These are phyloP conservation scores for Trichosporon faecale DNA, from an alignment of 1,284 basidiomycete species.

Conservation along the genomic window DNA sequence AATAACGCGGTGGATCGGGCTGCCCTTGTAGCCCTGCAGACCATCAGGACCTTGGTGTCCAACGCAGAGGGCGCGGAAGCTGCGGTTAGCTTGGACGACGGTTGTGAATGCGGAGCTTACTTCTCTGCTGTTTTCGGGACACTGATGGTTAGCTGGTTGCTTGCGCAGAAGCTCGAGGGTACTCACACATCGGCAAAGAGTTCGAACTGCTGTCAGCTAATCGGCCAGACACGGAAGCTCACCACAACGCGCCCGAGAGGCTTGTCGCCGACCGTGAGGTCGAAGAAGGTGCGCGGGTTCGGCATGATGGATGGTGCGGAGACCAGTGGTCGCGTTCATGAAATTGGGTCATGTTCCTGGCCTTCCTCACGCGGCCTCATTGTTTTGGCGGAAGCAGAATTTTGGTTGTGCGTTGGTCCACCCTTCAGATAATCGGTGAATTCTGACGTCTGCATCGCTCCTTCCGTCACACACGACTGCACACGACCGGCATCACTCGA, in stretches of 20 bases:
- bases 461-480: background rate
- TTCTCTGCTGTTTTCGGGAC: constrained; percentile 84
- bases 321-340: background rate
- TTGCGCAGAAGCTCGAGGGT: background rate
- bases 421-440: background rate
- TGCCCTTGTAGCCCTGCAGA: constrained; percentile 77
- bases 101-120: constrained; percentile 52
- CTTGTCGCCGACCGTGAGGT: constrained; percentile 63
- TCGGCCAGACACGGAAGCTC: constrained; percentile 20
- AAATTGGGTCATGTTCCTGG: background rate
- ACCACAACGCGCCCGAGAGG: constrained; percentile 64
- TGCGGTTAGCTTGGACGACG: constrained; percentile 45
- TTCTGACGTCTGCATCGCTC: constrained; percentile 1
- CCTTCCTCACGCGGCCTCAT: background rate
- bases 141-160: constrained; percentile 45
- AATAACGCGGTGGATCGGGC: constrained; percentile 74
- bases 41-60: constrained; percentile 69
- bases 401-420: background rate
- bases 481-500: background rate
- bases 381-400: constrained; percentile 9
- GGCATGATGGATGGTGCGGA: constrained; percentile 15
- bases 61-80: constrained; percentile 83
- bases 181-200: constrained; percentile 61
- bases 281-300: constrained; percentile 62
- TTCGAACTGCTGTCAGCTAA: constrained; percentile 62